Percentiles rank a stretch among this genome's conserved stretches.
These are phyloP conservation scores for Globisporangium carolinianum DNA, from an alignment of 352 stramenopile genomes.

Conservation along the genomic window DNA sequence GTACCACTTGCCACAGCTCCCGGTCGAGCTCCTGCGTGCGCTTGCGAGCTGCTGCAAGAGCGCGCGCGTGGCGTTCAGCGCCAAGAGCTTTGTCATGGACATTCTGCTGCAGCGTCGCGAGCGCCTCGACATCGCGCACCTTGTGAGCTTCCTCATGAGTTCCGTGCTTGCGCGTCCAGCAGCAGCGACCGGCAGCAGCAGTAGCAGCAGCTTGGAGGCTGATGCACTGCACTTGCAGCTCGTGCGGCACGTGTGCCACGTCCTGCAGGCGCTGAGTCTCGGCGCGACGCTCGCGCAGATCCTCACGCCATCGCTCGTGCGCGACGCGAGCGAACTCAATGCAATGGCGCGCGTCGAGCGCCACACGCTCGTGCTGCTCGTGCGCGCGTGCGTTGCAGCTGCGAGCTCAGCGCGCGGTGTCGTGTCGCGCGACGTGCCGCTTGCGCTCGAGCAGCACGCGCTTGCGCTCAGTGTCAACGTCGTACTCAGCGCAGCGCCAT, in stretches of 20 bases:
- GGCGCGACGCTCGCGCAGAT: constrained; percentile 64
- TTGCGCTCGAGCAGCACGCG: constrained; percentile 36
- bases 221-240: constrained; percentile 37
- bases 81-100: constrained; percentile 82
- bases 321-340: constrained; percentile 28
- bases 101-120: constrained; percentile 65
- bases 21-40: constrained; percentile 54
- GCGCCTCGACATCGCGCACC: constrained; percentile 56
- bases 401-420: not conserved
- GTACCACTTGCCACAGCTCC: constrained; percentile 70
- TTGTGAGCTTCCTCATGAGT: constrained; percentile 81
- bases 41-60: constrained; percentile 77
- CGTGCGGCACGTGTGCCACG: constrained; percentile 55
- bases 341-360: constrained; percentile 35
- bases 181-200: too few species aligned
- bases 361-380: constrained; percentile 58
- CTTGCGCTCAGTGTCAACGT: constrained; percentile 11
- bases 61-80: constrained; percentile 38
- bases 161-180: constrained; percentile 38
- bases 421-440: constrained; percentile 30
- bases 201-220: too few species aligned
- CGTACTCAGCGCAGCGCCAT: not conserved
- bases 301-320: constrained; percentile 48
- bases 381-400: constrained; percentile 37
- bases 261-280: constrained; percentile 61